Percentiles rank a stretch among this genome's conserved stretches.
Conservation (phyloP, 805 yeast genomes). For the Yarrowia sp. region DNA sequence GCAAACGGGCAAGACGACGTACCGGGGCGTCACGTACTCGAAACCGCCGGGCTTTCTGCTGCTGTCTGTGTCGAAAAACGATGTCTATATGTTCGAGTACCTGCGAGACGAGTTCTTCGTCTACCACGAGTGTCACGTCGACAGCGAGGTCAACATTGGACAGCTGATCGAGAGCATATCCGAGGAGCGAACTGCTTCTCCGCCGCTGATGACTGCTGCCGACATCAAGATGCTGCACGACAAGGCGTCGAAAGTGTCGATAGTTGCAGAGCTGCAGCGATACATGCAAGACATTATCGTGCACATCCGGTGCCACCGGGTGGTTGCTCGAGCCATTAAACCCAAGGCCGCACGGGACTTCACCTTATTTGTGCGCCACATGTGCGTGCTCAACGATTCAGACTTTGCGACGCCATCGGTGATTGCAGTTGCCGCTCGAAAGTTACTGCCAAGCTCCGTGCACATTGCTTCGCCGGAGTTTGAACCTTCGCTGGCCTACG, state of each 20-base stretch:
- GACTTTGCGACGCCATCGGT: slow-evolving; percentile 53
- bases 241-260: slow-evolving; percentile 34
- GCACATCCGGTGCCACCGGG: slow-evolving; percentile 53
- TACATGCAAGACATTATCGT: slow-evolving; percentile 58
- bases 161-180: slow-evolving; percentile 8
- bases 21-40: slow-evolving; percentile 6
- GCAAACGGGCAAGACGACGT: slow-evolving; percentile 5
- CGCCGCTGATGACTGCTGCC: background rate
- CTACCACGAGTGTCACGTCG: slow-evolving; percentile 18
- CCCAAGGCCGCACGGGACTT: slow-evolving; percentile 48
- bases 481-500: slow-evolving; percentile 56
- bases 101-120: slow-evolving; percentile 18
- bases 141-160: slow-evolving; percentile 1
- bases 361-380: slow-evolving; percentile 41
- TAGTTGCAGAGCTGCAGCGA: slow-evolving; percentile 51
- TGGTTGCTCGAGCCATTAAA: slow-evolving; percentile 53
- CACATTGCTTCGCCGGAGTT: slow-evolving; percentile 42
- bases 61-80: slow-evolving; percentile 3
- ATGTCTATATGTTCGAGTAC: slow-evolving; percentile 16
- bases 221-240: background rate
- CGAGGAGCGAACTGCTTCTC: background rate
- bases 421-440: slow-evolving; percentile 50
- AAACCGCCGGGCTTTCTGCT: slow-evolving; percentile 10
- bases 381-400: slow-evolving; percentile 45
- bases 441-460: slow-evolving; percentile 50